Percentiles rank a stretch among this genome's conserved stretches.
Evolutionary conservation across 345 rosid genomes (phyloP).

Genomic region (Populus deltoides): DNA sequence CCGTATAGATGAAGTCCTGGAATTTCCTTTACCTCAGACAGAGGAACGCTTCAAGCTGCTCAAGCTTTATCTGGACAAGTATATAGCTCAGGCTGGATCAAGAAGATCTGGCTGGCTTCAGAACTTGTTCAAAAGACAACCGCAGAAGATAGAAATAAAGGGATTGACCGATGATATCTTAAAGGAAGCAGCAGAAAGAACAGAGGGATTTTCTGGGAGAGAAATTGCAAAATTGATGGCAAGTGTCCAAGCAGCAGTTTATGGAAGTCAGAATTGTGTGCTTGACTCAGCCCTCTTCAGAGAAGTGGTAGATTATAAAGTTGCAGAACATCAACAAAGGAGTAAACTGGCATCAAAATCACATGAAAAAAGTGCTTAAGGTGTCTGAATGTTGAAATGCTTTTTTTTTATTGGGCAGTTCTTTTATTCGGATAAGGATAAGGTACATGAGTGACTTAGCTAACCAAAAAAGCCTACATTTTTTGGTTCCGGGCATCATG

Average conservation of each 20-base stretch:
- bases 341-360: constrained; percentile 52
- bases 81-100: constrained; percentile 66
- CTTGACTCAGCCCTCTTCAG: constrained; percentile 72
- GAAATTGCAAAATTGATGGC: constrained; percentile 95
- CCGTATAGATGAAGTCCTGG: constrained; percentile 87
- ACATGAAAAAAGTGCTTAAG: constrained; percentile 1
- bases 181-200: constrained; percentile 81
- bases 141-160: constrained; percentile 68
- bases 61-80: constrained; percentile 82
- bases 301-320: constrained; percentile 92
- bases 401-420: not conserved
- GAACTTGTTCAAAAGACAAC: constrained; percentile 52
- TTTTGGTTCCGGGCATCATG: not conserved
- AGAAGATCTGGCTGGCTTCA: constrained; percentile 54
- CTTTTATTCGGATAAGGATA: not conserved
- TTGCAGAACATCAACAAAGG: constrained; percentile 90
- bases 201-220: constrained; percentile 84
- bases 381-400: not conserved
- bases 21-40: constrained; percentile 81
- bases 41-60: constrained; percentile 84
- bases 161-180: constrained; percentile 71
- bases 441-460: constrained; percentile 1
- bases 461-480: not conserved
- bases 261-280: constrained; percentile 74
- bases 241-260: constrained; percentile 86